Percentiles rank a stretch among this genome's conserved stretches.
Conservation (phyloP, 352 stramenopile species). For the Phytophthora multivora region DNA sequence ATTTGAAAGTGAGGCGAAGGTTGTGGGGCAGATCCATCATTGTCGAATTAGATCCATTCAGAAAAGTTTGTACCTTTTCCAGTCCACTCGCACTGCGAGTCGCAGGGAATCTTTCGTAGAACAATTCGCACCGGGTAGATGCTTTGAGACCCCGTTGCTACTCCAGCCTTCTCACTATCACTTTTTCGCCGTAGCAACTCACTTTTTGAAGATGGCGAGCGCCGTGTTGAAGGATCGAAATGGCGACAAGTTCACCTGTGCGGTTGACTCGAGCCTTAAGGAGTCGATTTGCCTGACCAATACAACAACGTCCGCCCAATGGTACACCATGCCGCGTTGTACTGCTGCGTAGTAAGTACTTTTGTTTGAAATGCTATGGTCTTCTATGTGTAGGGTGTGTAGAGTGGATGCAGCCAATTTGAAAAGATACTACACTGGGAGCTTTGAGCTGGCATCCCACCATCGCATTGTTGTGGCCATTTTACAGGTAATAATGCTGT, state of each 20-base stretch:
- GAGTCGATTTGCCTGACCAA: background rate
- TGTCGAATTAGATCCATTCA: too few species aligned
- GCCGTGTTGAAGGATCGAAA: background rate
- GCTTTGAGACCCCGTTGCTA: too few species aligned
- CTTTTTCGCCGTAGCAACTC: background rate
- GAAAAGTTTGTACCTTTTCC: too few species aligned
- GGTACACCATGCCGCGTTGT: too few species aligned
- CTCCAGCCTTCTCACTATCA: background rate
- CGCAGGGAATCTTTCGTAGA: too few species aligned
- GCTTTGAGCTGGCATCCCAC: background rate
- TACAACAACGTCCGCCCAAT: background rate
- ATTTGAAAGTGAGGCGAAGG: too few species aligned
- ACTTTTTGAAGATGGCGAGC: background rate
- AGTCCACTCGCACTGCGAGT: too few species aligned
- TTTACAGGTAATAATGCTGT: background rate
- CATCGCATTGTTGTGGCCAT: background rate
- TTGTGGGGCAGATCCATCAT: too few species aligned
- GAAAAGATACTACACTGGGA: background rate
- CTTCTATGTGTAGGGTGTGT: background rate
- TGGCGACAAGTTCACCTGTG: background rate
- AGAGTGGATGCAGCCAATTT: background rate
- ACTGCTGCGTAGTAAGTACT: too few species aligned
- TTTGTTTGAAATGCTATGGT: too few species aligned
- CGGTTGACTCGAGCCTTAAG: background rate
- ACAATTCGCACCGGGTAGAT: too few species aligned